Conservation (phyloP, 2,329 filamentous ascomycete genomes). For the Alternaria incomplexa region DNA sequence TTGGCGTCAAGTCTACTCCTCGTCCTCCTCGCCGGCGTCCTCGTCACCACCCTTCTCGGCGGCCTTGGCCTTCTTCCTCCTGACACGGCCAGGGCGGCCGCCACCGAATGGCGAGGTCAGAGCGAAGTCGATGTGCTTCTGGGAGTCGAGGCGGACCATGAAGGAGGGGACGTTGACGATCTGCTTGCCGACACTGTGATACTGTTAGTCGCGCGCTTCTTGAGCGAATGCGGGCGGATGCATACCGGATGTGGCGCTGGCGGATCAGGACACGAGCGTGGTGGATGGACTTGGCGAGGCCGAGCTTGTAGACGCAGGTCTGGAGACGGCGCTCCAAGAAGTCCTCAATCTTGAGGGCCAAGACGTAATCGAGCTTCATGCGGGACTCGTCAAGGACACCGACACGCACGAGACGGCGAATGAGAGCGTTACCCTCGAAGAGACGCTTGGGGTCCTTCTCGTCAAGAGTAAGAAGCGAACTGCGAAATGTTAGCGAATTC, state of each 20-base stretch:
- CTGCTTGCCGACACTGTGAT: conserved; percentile 90
- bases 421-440: conserved; percentile 99
- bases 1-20: conserved; percentile 57
- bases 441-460: conserved; percentile 99
- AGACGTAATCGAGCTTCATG: conserved; percentile 99
- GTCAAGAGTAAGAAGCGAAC: conserved; percentile 99
- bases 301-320: conserved; percentile 99
- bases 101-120: conserved; percentile 97
- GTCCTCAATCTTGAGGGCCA: conserved; percentile 98
- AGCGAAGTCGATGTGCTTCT: conserved; percentile 99
- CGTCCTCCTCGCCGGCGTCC: conserved; percentile 89
- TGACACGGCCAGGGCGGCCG: conserved; percentile 94
- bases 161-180: conserved; percentile 99
- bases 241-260: conserved; percentile 93
- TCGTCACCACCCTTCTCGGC: conserved; percentile 82
- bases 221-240: neutral
- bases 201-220: conserved; percentile 19
- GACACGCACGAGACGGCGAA: conserved; percentile 99
- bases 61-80: conserved; percentile 99
- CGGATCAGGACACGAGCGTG: conserved; percentile 99
- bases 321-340: conserved; percentile 99
- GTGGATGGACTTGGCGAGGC: conserved; percentile 99
- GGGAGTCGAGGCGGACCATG: conserved; percentile 99
- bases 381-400: conserved; percentile 99
- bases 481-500: conserved; percentile 50